phyloP scores from a whole-genome alignment of 1,284 basidiomycete species.

The Irpex rosettiformis region DNA sequence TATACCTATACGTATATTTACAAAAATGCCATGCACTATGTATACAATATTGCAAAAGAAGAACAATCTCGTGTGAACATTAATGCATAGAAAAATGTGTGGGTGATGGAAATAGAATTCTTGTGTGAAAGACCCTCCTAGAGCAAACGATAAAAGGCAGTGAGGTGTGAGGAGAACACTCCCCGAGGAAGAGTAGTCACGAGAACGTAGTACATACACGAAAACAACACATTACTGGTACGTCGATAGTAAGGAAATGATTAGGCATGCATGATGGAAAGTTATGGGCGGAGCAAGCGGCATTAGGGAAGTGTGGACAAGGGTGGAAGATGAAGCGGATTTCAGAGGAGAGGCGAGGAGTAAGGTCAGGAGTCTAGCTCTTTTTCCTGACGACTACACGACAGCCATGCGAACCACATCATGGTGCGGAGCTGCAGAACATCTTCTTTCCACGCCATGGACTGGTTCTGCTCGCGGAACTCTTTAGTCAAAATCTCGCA shows the following conservation, averaged over 20 bases:
- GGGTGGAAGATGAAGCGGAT: background rate
- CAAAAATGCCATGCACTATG: background rate
- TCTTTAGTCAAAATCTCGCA: constrained; percentile 85
- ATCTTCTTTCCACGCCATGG: constrained; percentile 91
- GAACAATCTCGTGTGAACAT: too few relatives aligned
- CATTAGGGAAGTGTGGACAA: background rate
- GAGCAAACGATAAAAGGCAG: background rate
- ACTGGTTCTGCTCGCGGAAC: constrained; percentile 86
- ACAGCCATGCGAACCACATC: constrained; percentile 91
- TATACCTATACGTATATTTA: too few relatives aligned
- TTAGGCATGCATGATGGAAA: background rate
- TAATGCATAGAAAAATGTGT: too few relatives aligned
- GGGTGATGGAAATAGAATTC: too few relatives aligned
- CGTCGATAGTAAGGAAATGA: background rate
- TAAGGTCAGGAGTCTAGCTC: constrained; percentile 27
- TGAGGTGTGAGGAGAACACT: background rate
- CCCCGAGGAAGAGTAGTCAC: background rate
- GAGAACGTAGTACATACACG: background rate
- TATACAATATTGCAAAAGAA: background rate
- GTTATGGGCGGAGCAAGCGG: background rate
- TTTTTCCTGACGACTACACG: constrained; percentile 52
- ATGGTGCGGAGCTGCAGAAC: constrained; percentile 88
- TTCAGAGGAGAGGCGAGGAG: background rate
- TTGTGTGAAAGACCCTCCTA: background rate
- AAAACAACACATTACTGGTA: background rate